Evolutionary conservation across 768 basidiomycete genomes (phyloP).

Genomic region (Strobilomyces confusus): DNA sequence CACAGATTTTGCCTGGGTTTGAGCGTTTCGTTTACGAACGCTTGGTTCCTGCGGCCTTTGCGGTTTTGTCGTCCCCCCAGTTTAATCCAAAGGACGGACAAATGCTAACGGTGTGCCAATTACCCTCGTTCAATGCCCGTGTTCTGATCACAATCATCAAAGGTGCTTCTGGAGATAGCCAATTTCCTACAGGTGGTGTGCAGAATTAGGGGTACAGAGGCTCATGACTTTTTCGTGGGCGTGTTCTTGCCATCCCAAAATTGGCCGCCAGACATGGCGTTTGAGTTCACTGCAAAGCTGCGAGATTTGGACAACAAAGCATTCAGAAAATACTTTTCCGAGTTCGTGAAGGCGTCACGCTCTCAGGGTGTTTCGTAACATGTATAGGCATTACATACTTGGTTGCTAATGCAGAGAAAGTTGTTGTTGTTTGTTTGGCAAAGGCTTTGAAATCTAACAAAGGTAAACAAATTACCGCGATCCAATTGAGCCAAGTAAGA

Average conservation of each 20-base stretch:
- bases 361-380: constrained; percentile 47
- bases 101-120: constrained; percentile 63
- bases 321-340: constrained; percentile 85
- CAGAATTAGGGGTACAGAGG: constrained; percentile 76
- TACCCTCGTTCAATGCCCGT: background rate
- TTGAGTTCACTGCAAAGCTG: constrained; percentile 75
- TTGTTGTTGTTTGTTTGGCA: constrained; percentile 25
- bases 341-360: constrained; percentile 74
- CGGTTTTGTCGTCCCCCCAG: constrained; percentile 69
- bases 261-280: constrained; percentile 74
- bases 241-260: constrained; percentile 85
- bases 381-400: constrained; percentile 3
- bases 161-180: constrained; percentile 91
- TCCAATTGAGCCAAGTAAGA: constrained; percentile 3
- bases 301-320: constrained; percentile 68
- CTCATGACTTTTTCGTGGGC: constrained; percentile 71
- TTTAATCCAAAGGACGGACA: constrained; percentile 91
- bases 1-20: constrained; percentile 71
- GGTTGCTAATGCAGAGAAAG: constrained; percentile 1
- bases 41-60: constrained; percentile 77
- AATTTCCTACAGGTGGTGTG: constrained; percentile 76
- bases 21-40: constrained; percentile 89
- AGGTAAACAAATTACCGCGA: constrained; percentile 26
- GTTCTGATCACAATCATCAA: background rate
- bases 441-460: constrained; percentile 33